Evolutionary conservation across 805 yeast genomes (phyloP), one percentile per base, ranked within the genome.

Genomic region (Starmerella apicola): DNA sequence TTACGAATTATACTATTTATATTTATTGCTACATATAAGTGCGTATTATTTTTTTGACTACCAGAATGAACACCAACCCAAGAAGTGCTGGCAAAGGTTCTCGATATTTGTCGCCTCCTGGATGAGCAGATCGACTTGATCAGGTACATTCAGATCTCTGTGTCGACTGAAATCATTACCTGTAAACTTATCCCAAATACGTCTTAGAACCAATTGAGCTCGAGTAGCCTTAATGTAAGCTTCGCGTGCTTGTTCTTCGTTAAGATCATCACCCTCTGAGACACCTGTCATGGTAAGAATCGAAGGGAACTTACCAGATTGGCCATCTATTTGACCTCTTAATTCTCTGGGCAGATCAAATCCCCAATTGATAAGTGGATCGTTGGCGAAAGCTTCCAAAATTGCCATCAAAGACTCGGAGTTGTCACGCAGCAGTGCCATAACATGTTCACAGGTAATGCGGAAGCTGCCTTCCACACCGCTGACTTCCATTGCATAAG

Each of bases 51-150:
- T 6, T 32, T 6, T 32, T n/a, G 21, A 12, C 36, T 54, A 88
- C 97, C 98, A 91, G 72, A 88, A 91, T 1, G 97, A 82, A 63
- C 99, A 91, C 99, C 99, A 91, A 16, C 99, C 99, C 46, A 91
- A 81, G 57, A 82, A 91, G 61, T 88, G 98, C 61, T 85, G 96
- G 55, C 97, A 91, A 40, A 91, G 63, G 53, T 91, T 91, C 57
- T 91, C 97, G 23, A 88, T 93, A 36, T 94, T 80, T 0, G 97
- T 91, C 2, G 98, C 97, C 57, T 91, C 95, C 53, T 82, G 94
- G 37, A 91, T 91, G 56, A 91, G 65, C 56, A 78, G 79, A 52
- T 91, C 97, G 28, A 91, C 97, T 60, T 91, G 99, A 3, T 80
- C 74, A 1, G 93, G 79, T 28, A 86, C 85, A 51, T 76, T 78